These are phyloP conservation scores for Colletotrichum sidae DNA, from an alignment of 2,329 filamentous ascomycete genomes.

Conservation along the genomic window DNA sequence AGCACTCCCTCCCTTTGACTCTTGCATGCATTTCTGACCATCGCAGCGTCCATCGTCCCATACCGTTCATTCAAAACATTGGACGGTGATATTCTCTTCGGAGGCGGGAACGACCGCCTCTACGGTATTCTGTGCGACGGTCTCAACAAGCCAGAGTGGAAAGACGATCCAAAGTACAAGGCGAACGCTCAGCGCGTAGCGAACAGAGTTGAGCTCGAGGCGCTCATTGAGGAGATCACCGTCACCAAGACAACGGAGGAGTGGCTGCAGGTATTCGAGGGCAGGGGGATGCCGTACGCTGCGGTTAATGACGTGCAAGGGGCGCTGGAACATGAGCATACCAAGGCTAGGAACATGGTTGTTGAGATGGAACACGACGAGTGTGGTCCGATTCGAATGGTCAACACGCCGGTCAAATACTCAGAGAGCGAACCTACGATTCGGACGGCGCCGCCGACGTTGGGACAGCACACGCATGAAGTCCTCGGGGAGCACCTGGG, in stretches of 20 bases:
- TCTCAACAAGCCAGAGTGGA: constrained; percentile 70
- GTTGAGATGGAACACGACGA: constrained; percentile 84
- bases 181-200: constrained; percentile 73
- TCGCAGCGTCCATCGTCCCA: constrained; percentile 90
- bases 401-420: constrained; percentile 96
- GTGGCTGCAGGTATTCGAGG: constrained; percentile 89
- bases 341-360: constrained; percentile 88
- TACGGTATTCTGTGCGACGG: constrained; percentile 74
- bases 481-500: constrained; percentile 75
- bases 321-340: constrained; percentile 87
- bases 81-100: constrained; percentile 77
- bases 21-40: too few relatives aligned
- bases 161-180: constrained; percentile 67
- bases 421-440: constrained; percentile 84
- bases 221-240: constrained; percentile 81
- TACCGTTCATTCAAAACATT: constrained; percentile 86
- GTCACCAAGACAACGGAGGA: constrained; percentile 83
- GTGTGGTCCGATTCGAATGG: constrained; percentile 88
- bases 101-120: constrained; percentile 78
- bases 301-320: constrained; percentile 93
- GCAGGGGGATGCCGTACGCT: constrained; percentile 90
- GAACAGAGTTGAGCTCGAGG: constrained; percentile 82
- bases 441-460: constrained; percentile 81
- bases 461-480: constrained; percentile 90
- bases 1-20: constrained; percentile 42